These are phyloP conservation scores for Eremothecium gossypii DNA, from an alignment of 1,139 yeast genomes.

Conservation along the genomic window DNA sequence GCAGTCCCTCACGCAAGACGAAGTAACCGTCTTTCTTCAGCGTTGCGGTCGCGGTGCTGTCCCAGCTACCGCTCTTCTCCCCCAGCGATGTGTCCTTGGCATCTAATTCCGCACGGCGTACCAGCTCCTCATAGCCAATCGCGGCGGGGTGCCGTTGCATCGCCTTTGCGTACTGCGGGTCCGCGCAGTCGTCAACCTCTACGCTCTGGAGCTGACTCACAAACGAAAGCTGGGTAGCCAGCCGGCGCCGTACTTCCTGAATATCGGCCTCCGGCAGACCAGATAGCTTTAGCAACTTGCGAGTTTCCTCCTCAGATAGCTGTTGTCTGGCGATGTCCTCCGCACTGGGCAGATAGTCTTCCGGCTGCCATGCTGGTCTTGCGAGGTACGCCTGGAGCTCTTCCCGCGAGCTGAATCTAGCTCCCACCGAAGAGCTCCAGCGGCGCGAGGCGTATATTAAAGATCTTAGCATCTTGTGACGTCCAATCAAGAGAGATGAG, in stretches of 20 bases:
- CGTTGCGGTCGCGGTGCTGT: conserved; percentile 28
- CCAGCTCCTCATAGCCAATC: conserved; percentile 26
- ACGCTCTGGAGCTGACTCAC: conserved; percentile 36
- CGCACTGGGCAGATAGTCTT: conserved; percentile 12
- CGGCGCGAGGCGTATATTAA: background rate
- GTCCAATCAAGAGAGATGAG: too few species aligned
- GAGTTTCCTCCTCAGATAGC: conserved; percentile 13
- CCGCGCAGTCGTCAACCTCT: conserved; percentile 12
- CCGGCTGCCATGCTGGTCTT: conserved; percentile 22
- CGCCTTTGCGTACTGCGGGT: conserved; percentile 17
- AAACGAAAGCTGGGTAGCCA: conserved; percentile 40
- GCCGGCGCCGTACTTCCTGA: conserved; percentile 28
- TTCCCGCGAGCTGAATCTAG: conserved; percentile 10
- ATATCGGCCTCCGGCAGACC: conserved; percentile 35
- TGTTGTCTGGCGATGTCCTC: background rate
- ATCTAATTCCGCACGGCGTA: conserved; percentile 16
- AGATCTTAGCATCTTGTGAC: too few species aligned
- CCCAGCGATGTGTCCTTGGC: conserved; percentile 27
- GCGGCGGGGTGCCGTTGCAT: conserved; percentile 16
- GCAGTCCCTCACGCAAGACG: conserved; percentile 34
- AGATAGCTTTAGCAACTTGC: conserved; percentile 35
- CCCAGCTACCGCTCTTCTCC: conserved; percentile 34
- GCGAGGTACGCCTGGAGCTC: conserved; percentile 18
- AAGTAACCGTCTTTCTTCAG: conserved; percentile 30
- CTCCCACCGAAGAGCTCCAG: conserved; percentile 13